Conservation (phyloP, 2,329 filamentous ascomycete genomes). For the Fusarium sp. region DNA sequence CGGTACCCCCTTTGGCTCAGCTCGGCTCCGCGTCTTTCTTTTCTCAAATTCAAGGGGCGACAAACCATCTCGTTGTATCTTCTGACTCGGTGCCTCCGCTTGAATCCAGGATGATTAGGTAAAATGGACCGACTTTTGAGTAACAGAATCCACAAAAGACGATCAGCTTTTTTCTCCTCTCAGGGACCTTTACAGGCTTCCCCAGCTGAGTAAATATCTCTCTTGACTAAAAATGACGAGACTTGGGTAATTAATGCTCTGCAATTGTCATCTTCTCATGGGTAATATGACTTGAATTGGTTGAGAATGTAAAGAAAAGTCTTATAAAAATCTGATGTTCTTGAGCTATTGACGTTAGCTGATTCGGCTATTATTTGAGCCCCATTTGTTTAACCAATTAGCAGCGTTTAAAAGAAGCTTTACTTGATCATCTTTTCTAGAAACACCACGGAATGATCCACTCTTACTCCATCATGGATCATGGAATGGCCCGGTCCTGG, state of each 20-base stretch:
- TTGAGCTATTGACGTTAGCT: constrained; percentile 9
- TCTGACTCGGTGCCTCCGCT: constrained; percentile 37
- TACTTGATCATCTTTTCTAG: constrained; percentile 27
- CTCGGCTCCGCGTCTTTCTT: neutral
- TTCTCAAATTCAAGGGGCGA: constrained; percentile 22
- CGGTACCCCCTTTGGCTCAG: neutral
- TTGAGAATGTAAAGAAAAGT: neutral
- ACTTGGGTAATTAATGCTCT: rapidly evolving
- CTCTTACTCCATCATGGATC: constrained; percentile 35
- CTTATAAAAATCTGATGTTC: neutral
- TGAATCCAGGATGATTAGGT: constrained; percentile 33
- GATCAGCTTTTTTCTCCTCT: constrained; percentile 6
- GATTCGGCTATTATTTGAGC: constrained; percentile 12
- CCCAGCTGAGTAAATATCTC: neutral
- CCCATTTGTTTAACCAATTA: constrained; percentile 18
- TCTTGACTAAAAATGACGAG: neutral
- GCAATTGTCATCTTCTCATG: neutral
- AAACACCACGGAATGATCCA: constrained; percentile 26
- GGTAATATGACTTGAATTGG: neutral
- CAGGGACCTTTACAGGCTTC: constrained; percentile 4
- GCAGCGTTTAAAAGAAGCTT: neutral
- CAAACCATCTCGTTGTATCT: constrained; percentile 7
- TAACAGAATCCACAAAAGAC: constrained; percentile 44
- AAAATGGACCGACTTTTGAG: constrained; percentile 45
- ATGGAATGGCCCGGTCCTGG: constrained; percentile 14